Evolutionary conservation across 768 basidiomycete genomes (phyloP).

Genomic region (Gloeopeniophorella convolvens): DNA sequence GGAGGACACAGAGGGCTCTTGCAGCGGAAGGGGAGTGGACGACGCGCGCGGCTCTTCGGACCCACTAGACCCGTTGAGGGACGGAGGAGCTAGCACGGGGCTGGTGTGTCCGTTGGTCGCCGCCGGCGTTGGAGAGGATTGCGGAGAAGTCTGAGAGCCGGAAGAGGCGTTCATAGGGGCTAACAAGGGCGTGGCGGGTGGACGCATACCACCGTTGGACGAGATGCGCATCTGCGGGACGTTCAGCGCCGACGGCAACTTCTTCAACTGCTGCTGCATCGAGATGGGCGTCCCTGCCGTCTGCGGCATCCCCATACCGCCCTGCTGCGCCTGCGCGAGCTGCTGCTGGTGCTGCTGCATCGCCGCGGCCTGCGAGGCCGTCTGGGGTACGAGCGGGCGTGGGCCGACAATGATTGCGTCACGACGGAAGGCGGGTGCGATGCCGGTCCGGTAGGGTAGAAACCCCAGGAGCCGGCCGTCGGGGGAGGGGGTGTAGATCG

Average conservation of each 20-base stretch:
- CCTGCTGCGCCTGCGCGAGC: constrained; percentile 3
- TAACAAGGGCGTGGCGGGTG: constrained; percentile 36
- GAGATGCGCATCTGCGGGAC: constrained; percentile 58
- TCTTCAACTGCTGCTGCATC: constrained; percentile 53
- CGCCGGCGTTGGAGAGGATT: constrained; percentile 18
- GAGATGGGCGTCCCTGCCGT: constrained; percentile 50
- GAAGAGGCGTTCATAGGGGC: constrained; percentile 26
- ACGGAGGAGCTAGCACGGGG: constrained; percentile 2
- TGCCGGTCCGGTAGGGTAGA: constrained; percentile 16
- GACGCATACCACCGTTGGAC: constrained; percentile 50
- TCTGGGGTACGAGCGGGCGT: constrained; percentile 15
- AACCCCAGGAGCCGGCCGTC: constrained; percentile 15
- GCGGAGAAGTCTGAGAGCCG: constrained; percentile 24
- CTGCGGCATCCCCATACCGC: constrained; percentile 15
- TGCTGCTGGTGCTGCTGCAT: constrained; percentile 15
- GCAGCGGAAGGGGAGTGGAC: constrained; percentile 8
- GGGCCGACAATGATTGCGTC: constrained; percentile 17
- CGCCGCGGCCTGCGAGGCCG: constrained; percentile 17
- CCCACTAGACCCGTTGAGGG: constrained; percentile 15
- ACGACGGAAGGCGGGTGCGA: constrained; percentile 15
- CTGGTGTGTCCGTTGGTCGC: constrained; percentile 11
- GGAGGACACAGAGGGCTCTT: constrained; percentile 8
- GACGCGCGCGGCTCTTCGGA: constrained; percentile 21
- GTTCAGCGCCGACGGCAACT: constrained; percentile 45
- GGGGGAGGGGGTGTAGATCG: constrained; percentile 10